Evolutionary conservation across 257 asterid genomes (phyloP), one percentile per base, ranked within the genome.

Genomic region (Prunella vulgaris): DNA sequence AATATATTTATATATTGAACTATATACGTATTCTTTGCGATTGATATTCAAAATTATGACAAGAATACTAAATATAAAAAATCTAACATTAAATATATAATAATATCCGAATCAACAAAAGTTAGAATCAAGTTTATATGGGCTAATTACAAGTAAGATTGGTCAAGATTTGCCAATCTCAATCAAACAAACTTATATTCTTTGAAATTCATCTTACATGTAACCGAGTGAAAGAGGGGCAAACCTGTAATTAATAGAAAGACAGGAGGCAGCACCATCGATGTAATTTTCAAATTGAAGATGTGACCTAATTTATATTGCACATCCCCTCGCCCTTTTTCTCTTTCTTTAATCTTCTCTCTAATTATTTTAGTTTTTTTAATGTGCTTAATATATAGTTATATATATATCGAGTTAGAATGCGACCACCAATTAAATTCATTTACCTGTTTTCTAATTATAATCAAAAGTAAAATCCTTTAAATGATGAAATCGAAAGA

Each of bases 171-270:
- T 40, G 1, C 13, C 18, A 42, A 42, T 15, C 0, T 7, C n/a
- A 32, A 46, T 14, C 53, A 46, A 12, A 12, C 49, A 42, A 46
- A 46, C 6, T n/a, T n/a, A n/a, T 4, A 44, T n/a, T 12, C 51
- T 42, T 42, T n/a, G 20, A 44, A 44, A n/a, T n/a, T 44, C 1
- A 14, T 44, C 8, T 44, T 44, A 44, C 4, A n/a, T n/a, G 5
- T 1, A 33, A 10, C 15, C 10, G 48, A 35, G 12, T 10, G 68
- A 35, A 10, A 22, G 13, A 10, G 38, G 44, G 12, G 13, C 63
- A 33, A n/a, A 69, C 74, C 74, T 69, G 57, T 13, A 40, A 69
- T 10, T 10, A 38, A 15, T 56, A 38, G 42, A 33, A 38, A 24
- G 21, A 62, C 6, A 69, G 57, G 30, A 56, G 2, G 30, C 33